Percentiles rank a stretch among this genome's conserved stretches.
phyloP scores from a whole-genome alignment of 2,329 filamentous ascomycete species.

The Biscogniauxia mediterranea region DNA sequence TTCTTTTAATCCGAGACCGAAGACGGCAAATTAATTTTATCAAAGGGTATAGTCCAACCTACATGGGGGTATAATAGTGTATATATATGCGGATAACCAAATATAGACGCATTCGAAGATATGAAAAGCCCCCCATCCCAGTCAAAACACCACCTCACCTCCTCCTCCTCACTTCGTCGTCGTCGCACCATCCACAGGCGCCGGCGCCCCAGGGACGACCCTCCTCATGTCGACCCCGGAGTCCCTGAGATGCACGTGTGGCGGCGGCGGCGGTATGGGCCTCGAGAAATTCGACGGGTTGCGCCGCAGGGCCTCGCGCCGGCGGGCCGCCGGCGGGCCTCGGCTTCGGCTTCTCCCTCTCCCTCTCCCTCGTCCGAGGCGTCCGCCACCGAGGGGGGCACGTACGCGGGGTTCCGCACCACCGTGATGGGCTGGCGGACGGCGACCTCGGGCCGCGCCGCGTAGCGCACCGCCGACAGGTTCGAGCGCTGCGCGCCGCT shows the following conservation, averaged over 20 bases:
- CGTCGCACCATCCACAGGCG: not conserved
- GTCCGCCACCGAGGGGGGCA: slow-evolving; percentile 3
- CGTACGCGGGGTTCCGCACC: slow-evolving; percentile 25
- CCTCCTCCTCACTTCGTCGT: not conserved
- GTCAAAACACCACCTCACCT: too few species aligned
- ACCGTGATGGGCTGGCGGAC: slow-evolving; percentile 26
- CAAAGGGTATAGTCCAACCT: too few species aligned
- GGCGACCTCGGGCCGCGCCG: slow-evolving; percentile 27
- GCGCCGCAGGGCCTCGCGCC: slow-evolving; percentile 8
- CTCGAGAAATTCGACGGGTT: slow-evolving; percentile 28
- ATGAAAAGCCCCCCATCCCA: not conserved
- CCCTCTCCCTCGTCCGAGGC: not conserved
- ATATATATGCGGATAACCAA: too few species aligned
- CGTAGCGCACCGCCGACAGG: slow-evolving; percentile 28
- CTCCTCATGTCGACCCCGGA: slow-evolving; percentile 15
- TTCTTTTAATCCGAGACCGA: too few species aligned
- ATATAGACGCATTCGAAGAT: not conserved
- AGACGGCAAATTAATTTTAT: too few species aligned
- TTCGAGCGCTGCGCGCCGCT: slow-evolving; percentile 24
- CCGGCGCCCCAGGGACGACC: slow-evolving; percentile 10
- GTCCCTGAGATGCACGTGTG: slow-evolving; percentile 1
- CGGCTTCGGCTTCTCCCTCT: slow-evolving; percentile 8
- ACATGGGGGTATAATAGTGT: too few species aligned
- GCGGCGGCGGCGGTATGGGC: slow-evolving; percentile 16
- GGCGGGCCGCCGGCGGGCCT: too few species aligned